Conservation (phyloP, 805 yeast species). For the Candida parachauliodes region DNA sequence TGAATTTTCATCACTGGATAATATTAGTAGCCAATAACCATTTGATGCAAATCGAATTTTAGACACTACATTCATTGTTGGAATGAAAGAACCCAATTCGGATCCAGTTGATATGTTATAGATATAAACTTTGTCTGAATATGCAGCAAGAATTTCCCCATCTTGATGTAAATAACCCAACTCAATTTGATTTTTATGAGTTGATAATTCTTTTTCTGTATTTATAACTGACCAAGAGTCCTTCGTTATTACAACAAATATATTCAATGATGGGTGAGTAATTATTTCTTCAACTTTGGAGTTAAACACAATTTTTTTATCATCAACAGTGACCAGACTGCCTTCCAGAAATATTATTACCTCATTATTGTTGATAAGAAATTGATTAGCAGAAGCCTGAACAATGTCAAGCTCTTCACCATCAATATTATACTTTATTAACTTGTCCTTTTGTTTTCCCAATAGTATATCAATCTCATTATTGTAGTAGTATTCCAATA, state of each 20-base stretch:
- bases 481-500: background rate
- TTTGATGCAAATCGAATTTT: slow-evolving; percentile 54
- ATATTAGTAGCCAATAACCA: slow-evolving; percentile 58
- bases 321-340: background rate
- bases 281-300: slow-evolving; percentile 13
- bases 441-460: slow-evolving; percentile 1
- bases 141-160: slow-evolving; percentile 44
- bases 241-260: slow-evolving; percentile 25
- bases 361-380: slow-evolving; percentile 2
- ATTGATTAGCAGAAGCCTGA: background rate
- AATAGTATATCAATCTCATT: slow-evolving; percentile 3
- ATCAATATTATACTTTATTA: slow-evolving; percentile 2
- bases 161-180: slow-evolving; percentile 43
- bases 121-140: slow-evolving; percentile 30
- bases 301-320: background rate
- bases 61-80: slow-evolving; percentile 21
- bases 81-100: slow-evolving; percentile 27
- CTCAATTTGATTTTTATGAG: background rate
- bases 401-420: background rate
- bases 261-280: slow-evolving; percentile 30
- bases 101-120: slow-evolving; percentile 38
- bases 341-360: background rate
- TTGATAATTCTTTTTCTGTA: slow-evolving; percentile 7
- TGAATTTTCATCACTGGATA: slow-evolving; percentile 16
- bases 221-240: slow-evolving; percentile 19